A percentile compares a stretch with the other conserved stretches of the same genome.
phyloP scores from a whole-genome alignment of 345 rosid species.

The Isatis tinctoria region DNA sequence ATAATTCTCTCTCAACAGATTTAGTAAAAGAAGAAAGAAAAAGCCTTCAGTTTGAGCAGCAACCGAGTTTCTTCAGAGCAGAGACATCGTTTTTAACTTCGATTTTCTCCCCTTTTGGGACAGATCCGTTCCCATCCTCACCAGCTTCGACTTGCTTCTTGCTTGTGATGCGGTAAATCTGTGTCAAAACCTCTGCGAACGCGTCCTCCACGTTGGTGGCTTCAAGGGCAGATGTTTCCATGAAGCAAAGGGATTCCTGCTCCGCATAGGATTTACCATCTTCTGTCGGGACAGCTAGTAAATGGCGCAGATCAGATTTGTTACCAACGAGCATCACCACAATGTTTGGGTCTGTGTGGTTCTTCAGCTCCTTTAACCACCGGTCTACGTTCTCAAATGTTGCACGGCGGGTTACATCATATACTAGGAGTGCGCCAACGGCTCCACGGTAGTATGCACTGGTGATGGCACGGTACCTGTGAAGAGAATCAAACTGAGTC shows the following conservation, averaged over 20 bases:
- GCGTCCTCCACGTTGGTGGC: slow-evolving; percentile 59
- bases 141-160: slow-evolving; percentile 56
- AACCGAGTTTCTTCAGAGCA: slow-evolving; percentile 57
- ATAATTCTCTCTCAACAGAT: slow-evolving; percentile 23
- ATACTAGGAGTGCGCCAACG: slow-evolving; percentile 64
- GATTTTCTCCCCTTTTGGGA: slow-evolving; percentile 55
- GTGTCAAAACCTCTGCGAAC: slow-evolving; percentile 61
- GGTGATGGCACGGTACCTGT: slow-evolving; percentile 67
- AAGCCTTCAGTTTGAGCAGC: slow-evolving; percentile 48
- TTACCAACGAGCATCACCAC: slow-evolving; percentile 72
- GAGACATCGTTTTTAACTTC: slow-evolving; percentile 60
- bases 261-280: slow-evolving; percentile 62
- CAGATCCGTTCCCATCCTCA: slow-evolving; percentile 36
- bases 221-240: slow-evolving; percentile 72
- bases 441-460: slow-evolving; percentile 80
- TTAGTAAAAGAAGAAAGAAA: not conserved
- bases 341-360: slow-evolving; percentile 66
- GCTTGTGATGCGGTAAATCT: slow-evolving; percentile 53
- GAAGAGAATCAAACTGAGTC: not conserved
- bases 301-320: slow-evolving; percentile 66
- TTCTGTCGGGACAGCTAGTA: slow-evolving; percentile 59
- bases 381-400: slow-evolving; percentile 67
- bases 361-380: slow-evolving; percentile 63
- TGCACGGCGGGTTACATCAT: slow-evolving; percentile 62
- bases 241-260: slow-evolving; percentile 53